These are phyloP conservation scores for Sarocladium brachiariae DNA, from an alignment of 2,329 filamentous ascomycete genomes.

Conservation along the genomic window DNA sequence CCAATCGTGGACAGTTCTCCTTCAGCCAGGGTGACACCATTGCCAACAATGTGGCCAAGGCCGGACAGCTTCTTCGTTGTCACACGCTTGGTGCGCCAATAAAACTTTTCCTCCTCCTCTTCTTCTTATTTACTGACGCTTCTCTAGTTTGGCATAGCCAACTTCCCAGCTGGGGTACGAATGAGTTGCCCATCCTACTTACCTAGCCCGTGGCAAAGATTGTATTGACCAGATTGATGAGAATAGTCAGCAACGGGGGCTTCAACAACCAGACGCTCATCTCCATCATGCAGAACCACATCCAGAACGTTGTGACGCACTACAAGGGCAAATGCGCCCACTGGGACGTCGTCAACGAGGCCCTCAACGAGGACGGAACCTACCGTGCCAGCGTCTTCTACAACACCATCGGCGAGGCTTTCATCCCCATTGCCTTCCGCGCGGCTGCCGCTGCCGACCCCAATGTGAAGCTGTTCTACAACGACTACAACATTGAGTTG, in stretches of 20 bases:
- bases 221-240: too few relatives aligned
- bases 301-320: conserved; percentile 36
- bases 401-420: conserved; percentile 42
- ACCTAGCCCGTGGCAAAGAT: too few relatives aligned
- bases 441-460: conserved; percentile 48
- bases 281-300: conserved; percentile 41
- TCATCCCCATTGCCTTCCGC: conserved; percentile 51
- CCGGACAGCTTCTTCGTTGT: conserved; percentile 51
- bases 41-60: conserved; percentile 38
- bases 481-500: conserved; percentile 55
- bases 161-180: conserved; percentile 22
- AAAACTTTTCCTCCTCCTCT: too few relatives aligned
- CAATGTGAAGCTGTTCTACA: conserved; percentile 47
- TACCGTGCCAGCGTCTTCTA: not conserved
- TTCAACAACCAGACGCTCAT: not conserved
- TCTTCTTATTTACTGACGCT: too few relatives aligned
- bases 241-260: not conserved
- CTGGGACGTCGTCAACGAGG: conserved; percentile 47
- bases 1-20: conserved; percentile 47
- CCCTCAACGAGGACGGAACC: not conserved
- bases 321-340: conserved; percentile 39
- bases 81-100: conserved; percentile 41
- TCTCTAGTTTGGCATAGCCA: conserved; percentile 35
- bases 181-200: conserved; percentile 40
- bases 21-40: conserved; percentile 51